Base-by-base conservation (phyloP, 208 protist species). In the Strigomonas culicis region DNA sequence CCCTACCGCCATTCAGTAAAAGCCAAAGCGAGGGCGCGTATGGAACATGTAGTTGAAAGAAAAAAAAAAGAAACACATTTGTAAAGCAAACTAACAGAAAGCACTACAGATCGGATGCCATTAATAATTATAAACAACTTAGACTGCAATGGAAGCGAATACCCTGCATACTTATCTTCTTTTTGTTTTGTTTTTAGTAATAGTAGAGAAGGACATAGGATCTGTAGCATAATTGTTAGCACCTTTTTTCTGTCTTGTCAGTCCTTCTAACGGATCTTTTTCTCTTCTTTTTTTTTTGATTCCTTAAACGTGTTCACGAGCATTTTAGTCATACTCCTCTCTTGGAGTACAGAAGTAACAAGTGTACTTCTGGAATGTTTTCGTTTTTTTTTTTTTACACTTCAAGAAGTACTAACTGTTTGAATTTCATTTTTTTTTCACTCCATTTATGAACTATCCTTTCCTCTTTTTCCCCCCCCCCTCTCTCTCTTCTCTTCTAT, bases 1-100 rank as follows among this genome's bases (percentile, higher is more conserved):
- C 24, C 90, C 90, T 1, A 79, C 84, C 28, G 83, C 86, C 4
- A 91, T 96, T 65, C 87, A 94, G 36, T 96, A 86, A 75, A 49
- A 7, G 6, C 7, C 13, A 6, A 21, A 3, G 30, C 34, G 10
- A 2, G 4, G 19, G 15, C 1, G 8, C 8, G 13, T 6, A 41
- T 53, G 27, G 49, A 19, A 53, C 21, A 53, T 53, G 27, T 46
- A 46, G 41, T 46, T 46, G 17, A 46, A 17, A 46, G 17, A 46
- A 46, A 10, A 10, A 46, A 46, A n/a, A 17, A n/a, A n/a, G 17
- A 46, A 10, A 17, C 41, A 46, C 41, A n/a, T 17, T 17, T 46
- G 10, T 46, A 46, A 46, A 46, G 39, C 10, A 46, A 46, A 46
- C 11, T n/a, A 46, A 46, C 10, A 46, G 39, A 46, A 46, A 46